Base-by-base conservation (phyloP, 1,284 basidiomycete species). In the Tremellales sp. region DNA sequence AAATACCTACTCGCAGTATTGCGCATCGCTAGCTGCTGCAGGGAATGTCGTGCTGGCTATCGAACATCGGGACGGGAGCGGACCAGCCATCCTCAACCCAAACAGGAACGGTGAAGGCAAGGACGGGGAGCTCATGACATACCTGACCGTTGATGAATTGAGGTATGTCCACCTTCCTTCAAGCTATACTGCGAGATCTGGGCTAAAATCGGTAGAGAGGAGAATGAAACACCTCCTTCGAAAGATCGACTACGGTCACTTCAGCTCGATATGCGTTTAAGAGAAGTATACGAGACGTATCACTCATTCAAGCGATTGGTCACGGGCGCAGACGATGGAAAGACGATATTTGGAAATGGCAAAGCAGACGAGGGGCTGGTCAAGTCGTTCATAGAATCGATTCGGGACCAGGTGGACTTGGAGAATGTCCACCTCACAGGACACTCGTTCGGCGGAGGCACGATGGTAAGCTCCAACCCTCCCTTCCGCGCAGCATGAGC, bases 381-480 rank as follows among this genome's bases (percentile, higher is more conserved):
- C 24, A 12, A 43, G 15, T 41, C 48, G 12, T 62, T 59, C 10
- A 68, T 81, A 12, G 72, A 80, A 41, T 76, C 74, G 39, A 82
- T 83, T 78, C 60, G 65, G 24, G 60, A 60, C 40, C 61, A 46
- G 17, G 73, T 76, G 25, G 60, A 57, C 68, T 72, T 58, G 73
- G 71, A 62, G 31, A 67, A 80, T 40, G 62, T 87, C 7, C 65
- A 75, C 11, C 74, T 87, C 23, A 76, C 80, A 0, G 86, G 85
- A 0, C 86, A 89, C 65, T 86, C 85, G 1, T 89, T 89, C 60
- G 87, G 86, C 21, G 86, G 84, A 17, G 84, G 84, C 40, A 86
- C 86, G 4, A 69, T 82, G 40, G 85, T 85, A 61, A 61, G 81
- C 76, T 10, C 36, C n/a, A n/a, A n/a, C n/a, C n/a, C n/a, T n/a